Percentiles rank a stretch among this genome's conserved stretches.
phyloP scores from a whole-genome alignment of 768 basidiomycete species.

The Neoboletus subvelutipes region DNA sequence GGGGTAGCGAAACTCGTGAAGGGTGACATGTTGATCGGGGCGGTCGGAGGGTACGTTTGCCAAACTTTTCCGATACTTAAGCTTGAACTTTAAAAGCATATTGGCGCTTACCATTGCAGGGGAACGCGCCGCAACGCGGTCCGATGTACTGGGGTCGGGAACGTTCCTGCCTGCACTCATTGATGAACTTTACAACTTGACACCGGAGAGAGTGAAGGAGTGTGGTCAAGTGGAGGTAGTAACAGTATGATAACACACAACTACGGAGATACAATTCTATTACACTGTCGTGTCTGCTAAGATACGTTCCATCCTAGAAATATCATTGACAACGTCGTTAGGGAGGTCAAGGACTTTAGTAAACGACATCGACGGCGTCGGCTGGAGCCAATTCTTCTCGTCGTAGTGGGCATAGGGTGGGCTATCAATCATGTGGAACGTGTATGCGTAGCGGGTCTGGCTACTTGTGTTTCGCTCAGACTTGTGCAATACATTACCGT shows the following conservation, averaged over 20 bases:
- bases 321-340: conserved; percentile 1
- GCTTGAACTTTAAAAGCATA: conserved; percentile 37
- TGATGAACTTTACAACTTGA: conserved; percentile 54
- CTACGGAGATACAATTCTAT: neutral
- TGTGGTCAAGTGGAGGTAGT: conserved; percentile 30
- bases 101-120: conserved; percentile 61
- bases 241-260: neutral
- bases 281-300: neutral
- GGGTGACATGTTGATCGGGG: conserved; percentile 75
- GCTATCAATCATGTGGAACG: conserved; percentile 92
- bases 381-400: conserved; percentile 94
- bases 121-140: conserved; percentile 51
- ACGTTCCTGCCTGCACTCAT: conserved; percentile 66
- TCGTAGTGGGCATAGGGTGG: conserved; percentile 73
- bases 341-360: conserved; percentile 47
- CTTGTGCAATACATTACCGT: conserved; percentile 91
- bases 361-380: conserved; percentile 82
- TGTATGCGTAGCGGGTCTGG: conserved; percentile 88
- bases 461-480: conserved; percentile 82
- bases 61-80: neutral
- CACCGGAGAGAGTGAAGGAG: conserved; percentile 35
- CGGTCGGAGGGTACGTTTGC: conserved; percentile 68
- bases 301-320: neutral
- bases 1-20: conserved; percentile 50
- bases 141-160: conserved; percentile 58